Evolutionary conservation across 1,284 basidiomycete species (phyloP), one percentile per base, ranked within the genome.

Genomic region (Microbotryomycetes sp.): DNA sequence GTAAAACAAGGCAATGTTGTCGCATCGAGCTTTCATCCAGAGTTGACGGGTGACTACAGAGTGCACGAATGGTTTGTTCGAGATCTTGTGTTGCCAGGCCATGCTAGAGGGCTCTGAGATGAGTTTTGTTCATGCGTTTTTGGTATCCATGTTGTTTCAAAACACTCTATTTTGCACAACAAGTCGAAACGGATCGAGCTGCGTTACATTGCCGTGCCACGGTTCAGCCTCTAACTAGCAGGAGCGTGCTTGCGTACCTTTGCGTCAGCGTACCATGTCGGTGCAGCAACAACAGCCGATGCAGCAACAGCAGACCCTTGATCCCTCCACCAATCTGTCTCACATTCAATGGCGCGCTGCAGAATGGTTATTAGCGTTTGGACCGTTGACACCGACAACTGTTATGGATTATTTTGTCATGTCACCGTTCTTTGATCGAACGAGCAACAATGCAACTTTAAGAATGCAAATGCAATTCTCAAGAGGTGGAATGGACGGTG

Each of bases 21-120:
- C 56, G 81, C 92, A 30, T 94, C 92, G 2, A 89, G 86, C 2
- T 97, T 97, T 79, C 94, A 97, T 73, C 94, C 94, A 0, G 94
- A 97, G 76, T 79, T 97, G 49, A 46, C 89, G 19, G 81, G 81
- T 45, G 94, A 98, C 74, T 79, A 83, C 60, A 83, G 94, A 36
- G 88, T 97, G 72, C 93, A 97, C 74, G 86, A 92, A 67, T 91
- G 68, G 65, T 69, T 62, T n/a, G n/a, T n/a, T n/a, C n/a, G n/a
- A n/a, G n/a, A n/a, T n/a, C n/a, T n/a, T n/a, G n/a, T n/a, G n/a
- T n/a, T n/a, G n/a, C n/a, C n/a, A n/a, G n/a, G n/a, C n/a, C n/a
- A n/a, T n/a, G n/a, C n/a, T n/a, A n/a, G n/a, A n/a, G n/a, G n/a
- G n/a, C n/a, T n/a, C n/a, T n/a, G n/a, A n/a, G n/a, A n/a, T n/a